Percentiles rank a stretch among this genome's conserved stretches.
Conservation (phyloP, 441 rosid genomes). For the Syzygium syzygioides region DNA sequence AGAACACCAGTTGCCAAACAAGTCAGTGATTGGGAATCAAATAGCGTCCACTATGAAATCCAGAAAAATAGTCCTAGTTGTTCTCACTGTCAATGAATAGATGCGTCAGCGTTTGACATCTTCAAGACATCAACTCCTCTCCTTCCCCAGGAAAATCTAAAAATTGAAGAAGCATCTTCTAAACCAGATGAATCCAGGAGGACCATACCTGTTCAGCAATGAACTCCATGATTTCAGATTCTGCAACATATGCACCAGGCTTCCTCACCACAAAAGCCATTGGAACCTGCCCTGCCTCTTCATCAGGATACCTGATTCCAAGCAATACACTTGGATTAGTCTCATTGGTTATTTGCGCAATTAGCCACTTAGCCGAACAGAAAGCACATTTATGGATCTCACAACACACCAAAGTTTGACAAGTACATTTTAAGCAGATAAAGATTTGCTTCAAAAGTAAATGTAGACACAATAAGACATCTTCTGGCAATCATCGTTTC, state of each 20-base stretch:
- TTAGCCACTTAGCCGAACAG: neutral
- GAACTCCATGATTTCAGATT: slow-evolving; percentile 22
- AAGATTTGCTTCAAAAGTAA: too few relatives aligned
- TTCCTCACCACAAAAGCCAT: slow-evolving; percentile 37
- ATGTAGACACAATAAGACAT: neutral
- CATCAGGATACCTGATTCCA: slow-evolving; percentile 31
- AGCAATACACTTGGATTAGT: neutral
- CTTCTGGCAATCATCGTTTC: neutral
- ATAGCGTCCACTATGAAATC: neutral
- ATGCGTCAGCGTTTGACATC: neutral
- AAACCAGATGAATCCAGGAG: neutral
- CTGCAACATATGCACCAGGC: slow-evolving; percentile 13
- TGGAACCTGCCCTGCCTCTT: slow-evolving; percentile 35
- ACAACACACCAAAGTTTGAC: neutral
- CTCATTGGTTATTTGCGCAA: neutral
- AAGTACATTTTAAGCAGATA: neutral
- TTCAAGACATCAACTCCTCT: neutral
- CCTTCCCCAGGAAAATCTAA: neutral
- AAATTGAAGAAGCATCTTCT: neutral
- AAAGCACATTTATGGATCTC: neutral
- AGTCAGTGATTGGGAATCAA: neutral
- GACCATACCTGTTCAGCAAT: slow-evolving; percentile 27
- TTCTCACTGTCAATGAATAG: neutral
- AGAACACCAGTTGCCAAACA: neutral
- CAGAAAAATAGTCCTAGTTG: neutral